A percentile compares a stretch with the other conserved stretches of the same genome.
These are phyloP conservation scores for Gossypium gossypioides DNA, from an alignment of 441 rosid species.

Conservation along the genomic window DNA sequence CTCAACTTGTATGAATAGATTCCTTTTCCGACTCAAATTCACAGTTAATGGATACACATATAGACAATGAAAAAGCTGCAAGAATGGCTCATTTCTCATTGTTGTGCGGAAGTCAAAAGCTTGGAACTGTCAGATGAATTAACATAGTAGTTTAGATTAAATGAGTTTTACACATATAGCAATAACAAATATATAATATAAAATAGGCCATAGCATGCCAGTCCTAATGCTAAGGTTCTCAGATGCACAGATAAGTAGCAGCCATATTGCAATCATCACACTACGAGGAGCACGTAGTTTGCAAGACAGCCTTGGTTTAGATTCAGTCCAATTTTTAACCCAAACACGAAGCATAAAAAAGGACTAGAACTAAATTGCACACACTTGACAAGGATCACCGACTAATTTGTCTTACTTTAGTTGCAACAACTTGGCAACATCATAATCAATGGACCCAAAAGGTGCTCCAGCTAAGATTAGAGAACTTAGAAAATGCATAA, in stretches of 20 bases:
- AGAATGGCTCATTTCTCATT: conserved; percentile 91
- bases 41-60: conserved; percentile 84
- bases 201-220: neutral
- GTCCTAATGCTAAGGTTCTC: conserved; percentile 3
- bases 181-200: conserved; percentile 1
- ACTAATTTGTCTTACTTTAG: neutral
- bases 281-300: neutral
- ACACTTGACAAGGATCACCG: neutral
- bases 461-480: neutral
- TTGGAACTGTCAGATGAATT: conserved; percentile 47
- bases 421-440: neutral
- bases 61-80: conserved; percentile 91
- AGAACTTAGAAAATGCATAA: neutral
- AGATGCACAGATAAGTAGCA: neutral
- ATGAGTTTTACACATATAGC: neutral
- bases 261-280: neutral
- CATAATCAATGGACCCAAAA: conserved; percentile 5
- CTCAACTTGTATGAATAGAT: conserved; percentile 80
- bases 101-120: conserved; percentile 97
- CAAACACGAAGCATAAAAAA: neutral
- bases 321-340: conserved; percentile 1
- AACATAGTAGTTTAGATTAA: conserved; percentile 18
- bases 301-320: neutral
- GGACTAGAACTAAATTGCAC: neutral
- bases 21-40: conserved; percentile 89